Conservation (phyloP, 2,329 filamentous ascomycete genomes). For the Aureobasidium sp. region DNA sequence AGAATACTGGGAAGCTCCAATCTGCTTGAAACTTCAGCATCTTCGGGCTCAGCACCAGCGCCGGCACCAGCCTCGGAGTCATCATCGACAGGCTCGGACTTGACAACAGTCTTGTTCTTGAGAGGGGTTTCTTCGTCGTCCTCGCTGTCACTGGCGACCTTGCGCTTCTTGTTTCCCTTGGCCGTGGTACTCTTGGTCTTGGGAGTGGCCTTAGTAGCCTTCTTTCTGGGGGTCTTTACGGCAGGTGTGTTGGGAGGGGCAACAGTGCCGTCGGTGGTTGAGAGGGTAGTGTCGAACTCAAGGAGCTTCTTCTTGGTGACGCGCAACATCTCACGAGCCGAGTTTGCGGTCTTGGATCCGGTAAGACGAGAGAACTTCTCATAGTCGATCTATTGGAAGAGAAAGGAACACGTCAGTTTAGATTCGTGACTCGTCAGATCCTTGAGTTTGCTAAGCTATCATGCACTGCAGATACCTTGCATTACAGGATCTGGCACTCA, state of each 20-base stretch:
- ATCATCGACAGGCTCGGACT: neutral
- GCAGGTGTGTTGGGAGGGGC: neutral
- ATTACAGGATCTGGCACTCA: too few species aligned
- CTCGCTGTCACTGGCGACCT: slow-evolving; percentile 4
- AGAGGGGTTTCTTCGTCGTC: neutral
- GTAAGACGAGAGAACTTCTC: slow-evolving; percentile 25
- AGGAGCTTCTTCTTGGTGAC: slow-evolving; percentile 28
- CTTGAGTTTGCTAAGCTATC: neutral
- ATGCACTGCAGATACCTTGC: neutral
- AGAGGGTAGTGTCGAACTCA: neutral
- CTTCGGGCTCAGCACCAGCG: neutral
- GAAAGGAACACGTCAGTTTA: neutral
- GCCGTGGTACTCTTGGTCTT: slow-evolving; percentile 1
- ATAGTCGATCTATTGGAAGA: slow-evolving; percentile 25
- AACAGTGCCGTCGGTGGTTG: neutral
- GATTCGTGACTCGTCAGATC: neutral
- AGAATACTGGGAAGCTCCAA: neutral
- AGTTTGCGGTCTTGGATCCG: slow-evolving; percentile 21
- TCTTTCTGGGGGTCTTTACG: neutral
- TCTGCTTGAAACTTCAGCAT: neutral
- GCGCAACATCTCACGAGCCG: slow-evolving; percentile 27
- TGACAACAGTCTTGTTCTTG: slow-evolving; percentile 1
- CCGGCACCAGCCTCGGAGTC: neutral
- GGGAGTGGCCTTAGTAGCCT: neutral
- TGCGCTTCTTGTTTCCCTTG: slow-evolving; percentile 10